Evolutionary conservation across 495 filamentous ascomycete species (phyloP), one percentile per base, ranked within the genome.

Genomic region (Xylaria bambusicola): DNA sequence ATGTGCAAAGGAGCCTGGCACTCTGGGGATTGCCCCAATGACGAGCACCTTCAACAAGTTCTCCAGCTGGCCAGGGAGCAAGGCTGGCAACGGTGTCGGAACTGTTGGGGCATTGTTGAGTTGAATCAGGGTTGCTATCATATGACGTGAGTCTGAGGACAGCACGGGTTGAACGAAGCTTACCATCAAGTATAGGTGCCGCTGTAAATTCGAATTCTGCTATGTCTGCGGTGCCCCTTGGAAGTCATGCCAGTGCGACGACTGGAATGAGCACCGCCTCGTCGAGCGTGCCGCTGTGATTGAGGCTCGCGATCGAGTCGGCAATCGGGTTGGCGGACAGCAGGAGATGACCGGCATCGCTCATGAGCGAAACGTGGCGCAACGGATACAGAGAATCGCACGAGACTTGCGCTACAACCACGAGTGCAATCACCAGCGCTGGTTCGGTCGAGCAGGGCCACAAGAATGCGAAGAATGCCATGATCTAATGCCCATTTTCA

Each of bases 101-200:
- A 80, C 58, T 93, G 90, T 74, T 82, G 77, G 48, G 76, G 83
- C 6, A 80, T 87, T 69, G 85, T 92, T 13, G 89, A 93, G 66
- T 73, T 89, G 36, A 85, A 85, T 63, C 82, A 86, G 60, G 89
- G 90, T 45, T 91, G 88, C 69, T 90, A 91, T 68, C 90, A 92
- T 64, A 92, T 92, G 82, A 91, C 84, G 51, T 93, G 83, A 63
- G 63, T 47, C 2, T n/a, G n/a, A n/a, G n/a, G n/a, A n/a, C 6
- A 21, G 12, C 20, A 15, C 49, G 36, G 13, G 6, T 2, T 6
- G 13, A 12, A 3, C 20, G 35, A 21, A 56, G 38, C 50, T 65
- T 2, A 65, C 21, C 35, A 12, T 33, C 17, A 6, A 52, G 7
- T 29, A 55, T 60, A 82, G 78, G 6, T 86, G 83, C 59, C 65